Conservation (phyloP, 2,329 filamentous ascomycete genomes). For the Diaporthe amygdali region DNA sequence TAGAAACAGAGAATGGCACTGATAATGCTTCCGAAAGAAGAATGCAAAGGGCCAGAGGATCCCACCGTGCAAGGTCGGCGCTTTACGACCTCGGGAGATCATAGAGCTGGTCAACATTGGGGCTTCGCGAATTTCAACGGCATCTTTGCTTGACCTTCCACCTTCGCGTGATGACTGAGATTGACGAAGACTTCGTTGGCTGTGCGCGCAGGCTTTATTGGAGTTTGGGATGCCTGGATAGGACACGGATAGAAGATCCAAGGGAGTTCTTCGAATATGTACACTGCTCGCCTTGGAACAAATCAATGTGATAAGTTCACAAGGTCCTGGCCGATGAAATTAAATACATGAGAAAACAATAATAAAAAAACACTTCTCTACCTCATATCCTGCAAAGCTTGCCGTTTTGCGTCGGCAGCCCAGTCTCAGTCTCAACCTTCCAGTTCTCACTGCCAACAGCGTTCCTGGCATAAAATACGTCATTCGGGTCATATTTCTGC, state of each 20-base stretch:
- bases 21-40: too few species aligned
- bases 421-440: conserved; percentile 20
- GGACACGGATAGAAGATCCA: not conserved
- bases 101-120: too few species aligned
- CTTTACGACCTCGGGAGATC: too few species aligned
- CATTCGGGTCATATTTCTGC: conserved; percentile 38
- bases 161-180: too few species aligned
- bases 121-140: too few species aligned
- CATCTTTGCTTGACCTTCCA: too few species aligned
- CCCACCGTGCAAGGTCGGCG: too few species aligned
- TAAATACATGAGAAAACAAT: not conserved
- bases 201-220: too few species aligned
- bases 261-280: not conserved
- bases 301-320: not conserved
- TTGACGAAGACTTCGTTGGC: too few species aligned
- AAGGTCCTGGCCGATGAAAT: not conserved
- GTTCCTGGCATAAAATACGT: conserved; percentile 34
- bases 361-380: not conserved
- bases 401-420: conserved; percentile 15
- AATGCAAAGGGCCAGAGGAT: too few species aligned
- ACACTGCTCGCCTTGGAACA: not conserved
- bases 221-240: not conserved
- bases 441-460: conserved; percentile 32
- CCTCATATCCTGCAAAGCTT: conserved; percentile 10
- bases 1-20: too few species aligned